Percentiles rank a stretch among this genome's conserved stretches.
These are phyloP conservation scores for Leishmania major DNA, from an alignment of 208 protist species.

Conservation along the genomic window DNA sequence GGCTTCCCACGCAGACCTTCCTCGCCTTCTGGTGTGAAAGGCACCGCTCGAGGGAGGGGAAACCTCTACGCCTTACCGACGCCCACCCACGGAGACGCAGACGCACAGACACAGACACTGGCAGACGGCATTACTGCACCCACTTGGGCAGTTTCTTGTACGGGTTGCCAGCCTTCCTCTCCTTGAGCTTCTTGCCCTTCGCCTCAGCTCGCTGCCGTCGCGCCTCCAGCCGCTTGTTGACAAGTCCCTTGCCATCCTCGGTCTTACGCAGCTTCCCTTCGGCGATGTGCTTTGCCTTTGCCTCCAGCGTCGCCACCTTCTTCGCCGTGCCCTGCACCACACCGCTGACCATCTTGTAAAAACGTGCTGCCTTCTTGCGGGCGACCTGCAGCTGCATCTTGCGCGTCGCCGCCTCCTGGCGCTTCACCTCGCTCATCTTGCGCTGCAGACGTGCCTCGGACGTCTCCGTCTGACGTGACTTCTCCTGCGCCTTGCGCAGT, in stretches of 20 bases:
- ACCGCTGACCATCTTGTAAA: constrained; percentile 91
- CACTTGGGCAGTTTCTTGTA: constrained; percentile 91
- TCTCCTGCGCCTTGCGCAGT: constrained; percentile 51
- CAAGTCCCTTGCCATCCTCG: constrained; percentile 60
- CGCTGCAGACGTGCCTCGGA: constrained; percentile 61
- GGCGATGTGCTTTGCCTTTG: constrained; percentile 80
- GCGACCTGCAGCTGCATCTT: constrained; percentile 92
- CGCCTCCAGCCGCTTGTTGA: constrained; percentile 64
- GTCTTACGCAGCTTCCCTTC: constrained; percentile 62
- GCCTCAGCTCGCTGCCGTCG: constrained; percentile 46
- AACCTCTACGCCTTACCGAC: too few relatives aligned
- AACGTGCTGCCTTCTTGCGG: constrained; percentile 87
- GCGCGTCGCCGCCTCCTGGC: constrained; percentile 74
- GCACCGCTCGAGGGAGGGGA: too few relatives aligned
- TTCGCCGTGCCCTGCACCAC: constrained; percentile 64
- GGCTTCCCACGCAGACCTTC: too few relatives aligned
- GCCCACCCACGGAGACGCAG: neutral
- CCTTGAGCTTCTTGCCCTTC: constrained; percentile 53
- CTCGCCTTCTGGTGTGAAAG: neutral
- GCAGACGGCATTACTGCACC: constrained; percentile 53
- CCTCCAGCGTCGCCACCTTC: constrained; percentile 62
- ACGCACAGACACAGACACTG: neutral
- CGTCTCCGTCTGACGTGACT: constrained; percentile 39
- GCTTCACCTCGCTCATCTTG: constrained; percentile 70
- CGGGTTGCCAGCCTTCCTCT: constrained; percentile 74